Percentiles rank a stretch among this genome's conserved stretches.
Evolutionary conservation across 148 eudicot genomes (phyloP).

Genomic region (Gaultheria prostrata): DNA sequence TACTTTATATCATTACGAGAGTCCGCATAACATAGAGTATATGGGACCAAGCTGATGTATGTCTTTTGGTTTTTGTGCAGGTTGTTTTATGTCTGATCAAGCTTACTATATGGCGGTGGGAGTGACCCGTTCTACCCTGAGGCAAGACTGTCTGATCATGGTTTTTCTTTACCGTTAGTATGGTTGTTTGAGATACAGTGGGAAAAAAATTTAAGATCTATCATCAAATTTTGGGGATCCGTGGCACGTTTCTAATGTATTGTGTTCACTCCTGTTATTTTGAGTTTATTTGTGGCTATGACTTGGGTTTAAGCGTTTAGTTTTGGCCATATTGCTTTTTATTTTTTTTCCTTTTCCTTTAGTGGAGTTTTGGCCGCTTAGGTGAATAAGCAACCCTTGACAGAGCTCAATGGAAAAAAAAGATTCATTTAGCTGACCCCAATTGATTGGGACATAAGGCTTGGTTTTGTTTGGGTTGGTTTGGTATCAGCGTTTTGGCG

Average conservation of each 20-base stretch:
- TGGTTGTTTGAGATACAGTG: neutral
- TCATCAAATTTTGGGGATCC: neutral
- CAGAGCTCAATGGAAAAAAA: too few species aligned
- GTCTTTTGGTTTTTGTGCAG: neutral
- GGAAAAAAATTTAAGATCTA: neutral
- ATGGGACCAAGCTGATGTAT: neutral
- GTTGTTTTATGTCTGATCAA: neutral
- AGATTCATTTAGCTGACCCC: too few species aligned
- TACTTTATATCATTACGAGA: too few species aligned
- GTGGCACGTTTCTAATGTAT: neutral
- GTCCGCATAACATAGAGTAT: too few species aligned
- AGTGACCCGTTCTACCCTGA: neutral
- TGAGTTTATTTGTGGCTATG: neutral
- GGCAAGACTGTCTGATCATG: neutral
- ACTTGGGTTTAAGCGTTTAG: neutral
- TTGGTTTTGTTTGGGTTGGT: neutral
- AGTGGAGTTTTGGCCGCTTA: too few species aligned
- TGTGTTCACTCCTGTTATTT: neutral
- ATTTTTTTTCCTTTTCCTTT: too few species aligned
- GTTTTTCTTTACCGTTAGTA: neutral
- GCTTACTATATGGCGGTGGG: neutral
- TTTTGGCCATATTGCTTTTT: neutral
- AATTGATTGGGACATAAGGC: too few species aligned
- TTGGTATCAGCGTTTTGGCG: neutral
- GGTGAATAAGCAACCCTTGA: too few species aligned